phyloP scores from a whole-genome alignment of 1,284 basidiomycete species.

The Neolentinus lepideus region DNA sequence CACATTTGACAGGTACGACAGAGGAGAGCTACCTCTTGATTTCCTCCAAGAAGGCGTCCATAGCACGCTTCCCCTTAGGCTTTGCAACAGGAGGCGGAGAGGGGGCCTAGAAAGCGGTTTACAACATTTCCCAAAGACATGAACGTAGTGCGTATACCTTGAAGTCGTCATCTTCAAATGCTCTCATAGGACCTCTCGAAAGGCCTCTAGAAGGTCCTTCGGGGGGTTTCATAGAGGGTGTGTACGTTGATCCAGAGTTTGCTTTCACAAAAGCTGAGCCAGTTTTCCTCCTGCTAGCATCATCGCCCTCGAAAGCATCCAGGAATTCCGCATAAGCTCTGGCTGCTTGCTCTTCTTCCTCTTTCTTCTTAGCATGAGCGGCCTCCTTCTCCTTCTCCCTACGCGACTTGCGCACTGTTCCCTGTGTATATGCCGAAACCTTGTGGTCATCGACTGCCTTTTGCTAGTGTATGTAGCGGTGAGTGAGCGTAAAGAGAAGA shows the following conservation, averaged over 20 bases:
- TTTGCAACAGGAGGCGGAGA: constrained; percentile 49
- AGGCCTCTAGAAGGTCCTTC: constrained; percentile 19
- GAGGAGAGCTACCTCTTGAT: constrained; percentile 73
- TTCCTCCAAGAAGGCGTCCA: constrained; percentile 91
- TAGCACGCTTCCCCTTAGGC: constrained; percentile 85
- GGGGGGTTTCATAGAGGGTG: constrained; percentile 29
- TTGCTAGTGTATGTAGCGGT: constrained; percentile 49
- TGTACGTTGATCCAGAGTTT: constrained; percentile 43
- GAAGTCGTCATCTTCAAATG: constrained; percentile 21
- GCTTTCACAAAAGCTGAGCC: constrained; percentile 72
- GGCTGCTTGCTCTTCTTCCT: constrained; percentile 75
- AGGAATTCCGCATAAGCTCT: constrained; percentile 83
- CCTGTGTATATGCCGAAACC: constrained; percentile 68
- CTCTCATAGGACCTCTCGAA: constrained; percentile 19
- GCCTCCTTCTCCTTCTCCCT: constrained; percentile 85
- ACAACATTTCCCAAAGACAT: constrained; percentile 13
- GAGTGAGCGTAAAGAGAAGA: constrained; percentile 48
- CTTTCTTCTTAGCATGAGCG: constrained; percentile 79
- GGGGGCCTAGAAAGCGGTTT: constrained; percentile 9
- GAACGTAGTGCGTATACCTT: not conserved
- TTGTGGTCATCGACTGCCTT: constrained; percentile 75
- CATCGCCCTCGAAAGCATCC: constrained; percentile 78
- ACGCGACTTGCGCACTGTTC: constrained; percentile 67
- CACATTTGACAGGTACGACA: not conserved
- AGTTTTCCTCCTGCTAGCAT: constrained; percentile 40